Conservation (phyloP, 306 rosid species). For the Urtica urens region DNA sequence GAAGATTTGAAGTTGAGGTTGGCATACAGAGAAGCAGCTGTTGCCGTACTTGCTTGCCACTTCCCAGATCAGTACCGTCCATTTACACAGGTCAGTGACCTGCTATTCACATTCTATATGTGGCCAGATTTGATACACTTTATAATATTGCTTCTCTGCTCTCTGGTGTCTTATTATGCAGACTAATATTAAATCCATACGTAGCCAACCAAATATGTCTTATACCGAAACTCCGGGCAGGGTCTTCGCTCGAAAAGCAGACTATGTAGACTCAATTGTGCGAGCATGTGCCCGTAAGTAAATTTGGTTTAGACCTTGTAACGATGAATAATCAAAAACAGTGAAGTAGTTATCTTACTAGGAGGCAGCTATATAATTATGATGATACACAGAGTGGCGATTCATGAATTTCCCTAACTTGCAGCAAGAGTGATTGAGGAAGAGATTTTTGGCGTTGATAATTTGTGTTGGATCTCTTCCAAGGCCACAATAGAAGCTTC, state of each 20-base stretch:
- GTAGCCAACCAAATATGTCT: conserved; percentile 70
- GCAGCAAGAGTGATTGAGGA: conserved; percentile 94
- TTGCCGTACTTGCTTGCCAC: conserved; percentile 86
- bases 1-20: conserved; percentile 78
- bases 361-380: too few relatives aligned
- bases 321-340: too few relatives aligned
- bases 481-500: conserved; percentile 82
- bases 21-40: conserved; percentile 97
- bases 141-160: conserved; percentile 15
- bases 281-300: conserved; percentile 99
- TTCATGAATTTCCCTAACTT: conserved; percentile 12
- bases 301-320: conserved; percentile 1
- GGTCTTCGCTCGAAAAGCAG: conserved; percentile 71
- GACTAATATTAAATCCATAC: conserved; percentile 82
- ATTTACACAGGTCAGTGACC: conserved; percentile 44
- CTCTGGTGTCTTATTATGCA: conserved; percentile 33
- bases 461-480: conserved; percentile 91
- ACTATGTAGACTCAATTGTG: conserved; percentile 69
- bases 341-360: too few relatives aligned
- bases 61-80: conserved; percentile 76
- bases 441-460: conserved; percentile 90
- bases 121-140: conserved; percentile 7
- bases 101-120: conserved; percentile 6
- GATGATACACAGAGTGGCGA: not conserved
- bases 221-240: conserved; percentile 57